A percentile compares a stretch with the other conserved stretches of the same genome.
Conservation (phyloP, 2,329 filamentous ascomycete species). For the Seiridium unicorne region DNA sequence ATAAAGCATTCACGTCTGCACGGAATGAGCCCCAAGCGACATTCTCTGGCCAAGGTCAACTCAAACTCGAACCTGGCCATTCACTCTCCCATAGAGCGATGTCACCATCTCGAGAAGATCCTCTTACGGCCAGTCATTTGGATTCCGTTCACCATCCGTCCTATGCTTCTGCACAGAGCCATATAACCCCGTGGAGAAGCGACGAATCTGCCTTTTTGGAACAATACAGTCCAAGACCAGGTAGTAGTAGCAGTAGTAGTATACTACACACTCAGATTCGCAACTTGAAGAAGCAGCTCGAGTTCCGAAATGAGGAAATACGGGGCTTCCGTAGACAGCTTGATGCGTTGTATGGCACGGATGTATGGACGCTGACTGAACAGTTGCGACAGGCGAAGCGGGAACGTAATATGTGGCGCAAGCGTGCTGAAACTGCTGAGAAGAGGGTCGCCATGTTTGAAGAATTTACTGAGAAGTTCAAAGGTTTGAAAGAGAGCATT, state of each 20-base stretch:
- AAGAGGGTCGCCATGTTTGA: conserved; percentile 47
- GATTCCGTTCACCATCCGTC: conserved; percentile 27
- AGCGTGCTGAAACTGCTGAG: conserved; percentile 56
- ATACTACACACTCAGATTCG: conserved; percentile 48
- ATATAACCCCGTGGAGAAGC: no score
- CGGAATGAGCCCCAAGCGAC: conserved; percentile 16
- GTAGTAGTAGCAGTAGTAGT: conserved; percentile 25
- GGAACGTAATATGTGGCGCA: conserved; percentile 50
- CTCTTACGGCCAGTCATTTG: conserved; percentile 37
- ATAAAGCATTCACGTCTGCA: conserved; percentile 9
- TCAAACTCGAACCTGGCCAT: conserved; percentile 14
- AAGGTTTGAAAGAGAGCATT: conserved; percentile 13
- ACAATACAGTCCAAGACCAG: not conserved
- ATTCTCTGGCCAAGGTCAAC: conserved; percentile 13
- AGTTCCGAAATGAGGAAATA: conserved; percentile 43
- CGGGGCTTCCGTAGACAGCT: conserved; percentile 43
- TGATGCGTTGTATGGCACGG: conserved; percentile 39
- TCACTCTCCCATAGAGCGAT: conserved; percentile 36
- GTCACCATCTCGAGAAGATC: conserved; percentile 33
- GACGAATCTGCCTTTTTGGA: no score
- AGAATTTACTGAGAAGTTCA: conserved; percentile 35
- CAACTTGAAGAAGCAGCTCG: conserved; percentile 46
- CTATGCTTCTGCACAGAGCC: conserved; percentile 10
- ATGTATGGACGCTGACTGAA: conserved; percentile 45
- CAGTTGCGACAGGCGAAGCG: conserved; percentile 42